phyloP scores from a whole-genome alignment of 371 early-diverging fungal genomes.

The Syncephalastrum monosporum region DNA sequence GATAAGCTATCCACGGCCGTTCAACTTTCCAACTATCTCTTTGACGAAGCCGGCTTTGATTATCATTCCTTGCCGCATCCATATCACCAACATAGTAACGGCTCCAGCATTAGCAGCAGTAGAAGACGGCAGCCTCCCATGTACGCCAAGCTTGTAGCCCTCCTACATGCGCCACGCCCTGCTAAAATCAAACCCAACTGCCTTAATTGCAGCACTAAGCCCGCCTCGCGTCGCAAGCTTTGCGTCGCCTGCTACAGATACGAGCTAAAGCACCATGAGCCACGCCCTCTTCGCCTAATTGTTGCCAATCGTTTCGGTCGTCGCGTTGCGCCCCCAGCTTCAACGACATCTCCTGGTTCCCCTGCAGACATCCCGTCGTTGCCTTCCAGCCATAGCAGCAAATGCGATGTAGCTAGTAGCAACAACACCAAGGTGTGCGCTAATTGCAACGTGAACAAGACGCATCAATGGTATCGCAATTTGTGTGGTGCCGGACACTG shows the following conservation, averaged over 20 bases:
- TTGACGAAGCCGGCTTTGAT: conserved; percentile 37
- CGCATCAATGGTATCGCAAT: conserved; percentile 53
- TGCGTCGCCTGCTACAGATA: conserved; percentile 48
- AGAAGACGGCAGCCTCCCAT: conserved; percentile 17
- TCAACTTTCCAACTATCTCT: conserved; percentile 34
- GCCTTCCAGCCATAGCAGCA: conserved; percentile 5
- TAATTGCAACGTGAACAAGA: conserved; percentile 43
- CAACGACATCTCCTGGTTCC: background rate
- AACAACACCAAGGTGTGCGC: conserved; percentile 28
- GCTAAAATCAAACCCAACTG: conserved; percentile 42
- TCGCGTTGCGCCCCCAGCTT: conserved; percentile 5
- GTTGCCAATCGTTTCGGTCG: conserved; percentile 38
- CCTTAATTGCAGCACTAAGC: conserved; percentile 40
- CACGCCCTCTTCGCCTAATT: conserved; percentile 40
- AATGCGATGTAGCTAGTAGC: conserved; percentile 4
- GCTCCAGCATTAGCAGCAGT: background rate
- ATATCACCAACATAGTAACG: background rate
- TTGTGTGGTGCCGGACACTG: conserved; percentile 46
- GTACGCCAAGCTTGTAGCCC: conserved; percentile 27
- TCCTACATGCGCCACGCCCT: conserved; percentile 37
- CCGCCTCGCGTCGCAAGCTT: conserved; percentile 39
- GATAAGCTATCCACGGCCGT: conserved; percentile 23
- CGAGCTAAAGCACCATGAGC: conserved; percentile 35
- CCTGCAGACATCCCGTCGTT: background rate
- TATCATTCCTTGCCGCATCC: conserved; percentile 34